phyloP scores from a whole-genome alignment of 2,329 filamentous ascomycete species.

The Penicillium concentricum region DNA sequence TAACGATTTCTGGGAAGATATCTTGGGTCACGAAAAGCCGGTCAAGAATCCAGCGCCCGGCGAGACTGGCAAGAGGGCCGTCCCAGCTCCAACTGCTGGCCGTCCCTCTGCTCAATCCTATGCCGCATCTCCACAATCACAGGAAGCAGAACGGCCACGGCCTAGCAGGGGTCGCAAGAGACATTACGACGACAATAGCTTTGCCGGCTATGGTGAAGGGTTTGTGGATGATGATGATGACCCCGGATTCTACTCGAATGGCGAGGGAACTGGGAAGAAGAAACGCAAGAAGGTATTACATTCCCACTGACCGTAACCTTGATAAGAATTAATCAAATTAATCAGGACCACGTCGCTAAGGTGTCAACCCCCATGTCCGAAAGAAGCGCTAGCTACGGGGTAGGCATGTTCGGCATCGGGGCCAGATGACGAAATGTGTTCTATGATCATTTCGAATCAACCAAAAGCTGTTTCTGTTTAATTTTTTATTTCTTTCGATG shows the following conservation, averaged over 20 bases:
- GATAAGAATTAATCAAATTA: neutral
- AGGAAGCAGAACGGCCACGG: slow-evolving; percentile 38
- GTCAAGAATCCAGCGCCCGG: slow-evolving; percentile 34
- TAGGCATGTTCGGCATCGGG: slow-evolving; percentile 48
- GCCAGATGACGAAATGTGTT: slow-evolving; percentile 35
- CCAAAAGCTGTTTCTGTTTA: slow-evolving; percentile 22
- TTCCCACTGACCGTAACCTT: neutral
- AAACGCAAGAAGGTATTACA: slow-evolving; percentile 49
- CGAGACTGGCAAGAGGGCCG: slow-evolving; percentile 32
- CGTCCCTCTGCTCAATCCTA: slow-evolving; percentile 29
- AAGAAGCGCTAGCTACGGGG: slow-evolving; percentile 43
- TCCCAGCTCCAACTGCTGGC: slow-evolving; percentile 21
- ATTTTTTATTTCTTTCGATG: slow-evolving; percentile 13
- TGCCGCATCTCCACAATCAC: slow-evolving; percentile 25
- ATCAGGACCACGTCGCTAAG: slow-evolving; percentile 43
- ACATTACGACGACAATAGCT: slow-evolving; percentile 52
- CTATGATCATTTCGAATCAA: slow-evolving; percentile 14
- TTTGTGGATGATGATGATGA: slow-evolving; percentile 51
- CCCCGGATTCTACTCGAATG: slow-evolving; percentile 44
- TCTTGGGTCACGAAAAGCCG: slow-evolving; percentile 49
- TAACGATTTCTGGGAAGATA: slow-evolving; percentile 50
- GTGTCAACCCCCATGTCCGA: slow-evolving; percentile 41
- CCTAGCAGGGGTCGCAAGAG: slow-evolving; percentile 50
- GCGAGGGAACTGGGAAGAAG: slow-evolving; percentile 46
- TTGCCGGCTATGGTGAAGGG: slow-evolving; percentile 52